These are phyloP conservation scores for Phytophthora hybrid DNA, from an alignment of 352 stramenopile species.

Conservation along the genomic window DNA sequence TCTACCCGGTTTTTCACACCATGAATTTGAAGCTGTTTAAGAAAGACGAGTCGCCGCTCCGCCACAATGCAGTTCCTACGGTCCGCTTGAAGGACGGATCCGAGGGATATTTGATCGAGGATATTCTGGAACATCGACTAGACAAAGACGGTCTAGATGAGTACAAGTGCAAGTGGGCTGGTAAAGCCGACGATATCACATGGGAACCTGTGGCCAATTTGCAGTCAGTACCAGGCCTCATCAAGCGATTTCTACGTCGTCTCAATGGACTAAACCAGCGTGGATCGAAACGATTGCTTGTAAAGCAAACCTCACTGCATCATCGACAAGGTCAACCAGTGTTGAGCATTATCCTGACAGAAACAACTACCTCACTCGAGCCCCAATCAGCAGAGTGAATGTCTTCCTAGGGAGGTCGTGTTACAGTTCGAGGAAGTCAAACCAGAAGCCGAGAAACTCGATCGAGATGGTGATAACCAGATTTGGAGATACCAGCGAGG, in stretches of 20 bases:
- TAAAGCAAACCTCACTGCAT: not conserved
- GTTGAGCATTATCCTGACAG: no score
- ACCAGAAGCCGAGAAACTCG: not conserved
- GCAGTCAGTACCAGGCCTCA: not conserved
- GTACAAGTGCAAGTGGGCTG: constrained; percentile 1
- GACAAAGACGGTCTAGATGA: not conserved
- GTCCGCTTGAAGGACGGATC: not conserved
- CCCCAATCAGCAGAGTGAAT: no score
- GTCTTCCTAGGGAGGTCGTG: no score
- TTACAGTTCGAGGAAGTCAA: not conserved
- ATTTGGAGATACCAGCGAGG: no score
- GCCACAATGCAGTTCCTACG: not conserved
- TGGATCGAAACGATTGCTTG: not conserved
- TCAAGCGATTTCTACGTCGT: not conserved
- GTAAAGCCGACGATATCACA: not conserved
- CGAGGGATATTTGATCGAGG: not conserved
- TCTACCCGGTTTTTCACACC: not conserved
- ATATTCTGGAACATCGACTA: not conserved
- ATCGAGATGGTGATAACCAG: not conserved
- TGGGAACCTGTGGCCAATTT: not conserved
- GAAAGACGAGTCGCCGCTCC: not conserved
- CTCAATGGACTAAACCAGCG: not conserved
- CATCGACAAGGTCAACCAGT: no score
- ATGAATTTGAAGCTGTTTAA: not conserved
- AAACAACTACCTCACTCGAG: no score